phyloP scores from a whole-genome alignment of 2,329 filamentous ascomycete genomes.

The Bimuria novae-zelandiae region DNA sequence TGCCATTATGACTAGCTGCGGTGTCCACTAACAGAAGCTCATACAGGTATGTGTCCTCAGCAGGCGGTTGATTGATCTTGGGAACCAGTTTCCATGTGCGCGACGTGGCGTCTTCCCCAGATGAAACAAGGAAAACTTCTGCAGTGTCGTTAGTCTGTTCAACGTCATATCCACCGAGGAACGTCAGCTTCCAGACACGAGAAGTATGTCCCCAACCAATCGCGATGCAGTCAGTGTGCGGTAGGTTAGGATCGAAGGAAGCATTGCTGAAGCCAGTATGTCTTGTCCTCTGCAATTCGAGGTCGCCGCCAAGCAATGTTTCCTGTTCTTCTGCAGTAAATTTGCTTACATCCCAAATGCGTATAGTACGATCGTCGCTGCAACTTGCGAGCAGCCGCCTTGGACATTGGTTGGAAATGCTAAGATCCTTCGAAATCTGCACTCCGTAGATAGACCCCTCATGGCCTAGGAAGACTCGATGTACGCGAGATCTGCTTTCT shows the following conservation, averaged over 20 bases:
- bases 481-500: slow-evolving; percentile 45
- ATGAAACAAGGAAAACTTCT: slow-evolving; percentile 64
- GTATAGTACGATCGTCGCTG: slow-evolving; percentile 90
- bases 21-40: slow-evolving; percentile 59
- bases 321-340: slow-evolving; percentile 33
- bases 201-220: slow-evolving; percentile 84
- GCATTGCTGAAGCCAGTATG: slow-evolving; percentile 53
- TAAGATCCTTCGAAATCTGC: slow-evolving; percentile 63
- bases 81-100: slow-evolving; percentile 65
- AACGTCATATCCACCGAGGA: slow-evolving; percentile 51
- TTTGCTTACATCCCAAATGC: slow-evolving; percentile 81
- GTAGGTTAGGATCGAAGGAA: slow-evolving; percentile 26
- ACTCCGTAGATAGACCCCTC: slow-evolving; percentile 95
- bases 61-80: background rate
- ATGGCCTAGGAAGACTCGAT: slow-evolving; percentile 69
- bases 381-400: slow-evolving; percentile 81
- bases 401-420: slow-evolving; percentile 40
- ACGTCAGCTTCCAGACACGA: slow-evolving; percentile 85
- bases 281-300: slow-evolving; percentile 31
- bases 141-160: slow-evolving; percentile 42
- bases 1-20: slow-evolving; percentile 74
- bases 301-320: slow-evolving; percentile 29
- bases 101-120: slow-evolving; percentile 81
- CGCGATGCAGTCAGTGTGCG: slow-evolving; percentile 57
- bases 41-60: slow-evolving; percentile 15